phyloP scores from a whole-genome alignment of 148 eudicot species.

The Cornus suecica region DNA sequence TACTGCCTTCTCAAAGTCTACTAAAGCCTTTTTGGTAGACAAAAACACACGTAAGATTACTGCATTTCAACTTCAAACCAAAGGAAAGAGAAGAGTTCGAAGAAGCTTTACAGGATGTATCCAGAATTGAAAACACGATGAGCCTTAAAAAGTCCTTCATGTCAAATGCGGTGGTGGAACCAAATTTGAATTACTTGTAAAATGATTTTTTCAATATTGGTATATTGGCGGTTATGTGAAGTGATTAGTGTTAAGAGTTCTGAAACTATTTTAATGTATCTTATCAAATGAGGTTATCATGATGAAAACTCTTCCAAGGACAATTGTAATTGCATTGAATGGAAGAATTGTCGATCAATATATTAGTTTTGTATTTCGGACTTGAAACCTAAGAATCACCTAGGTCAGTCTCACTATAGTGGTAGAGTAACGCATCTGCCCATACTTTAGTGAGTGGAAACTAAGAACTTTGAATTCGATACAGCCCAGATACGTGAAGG shows the following conservation, averaged over 20 bases:
- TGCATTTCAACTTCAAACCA: background rate
- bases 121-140: background rate
- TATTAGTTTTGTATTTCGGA: too few relatives aligned
- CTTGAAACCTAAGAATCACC: background rate
- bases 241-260: too few relatives aligned
- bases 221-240: too few relatives aligned
- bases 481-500: too few relatives aligned
- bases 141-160: background rate
- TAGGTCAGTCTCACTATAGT: background rate
- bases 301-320: too few relatives aligned
- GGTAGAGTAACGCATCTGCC: background rate
- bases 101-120: background rate
- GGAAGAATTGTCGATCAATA: too few relatives aligned
- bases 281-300: too few relatives aligned
- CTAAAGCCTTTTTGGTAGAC: constrained; percentile 49
- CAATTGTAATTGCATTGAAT: too few relatives aligned
- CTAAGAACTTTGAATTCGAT: too few relatives aligned
- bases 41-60: constrained; percentile 8
- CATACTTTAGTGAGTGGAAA: background rate
- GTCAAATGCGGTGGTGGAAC: background rate
- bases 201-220: too few relatives aligned
- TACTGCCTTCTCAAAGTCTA: constrained; percentile 65
- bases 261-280: too few relatives aligned
- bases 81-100: background rate
- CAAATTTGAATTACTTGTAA: too few relatives aligned